Evolutionary conservation across 1,139 yeast genomes (phyloP).

Genomic region (Geotrichum histeridarum): DNA sequence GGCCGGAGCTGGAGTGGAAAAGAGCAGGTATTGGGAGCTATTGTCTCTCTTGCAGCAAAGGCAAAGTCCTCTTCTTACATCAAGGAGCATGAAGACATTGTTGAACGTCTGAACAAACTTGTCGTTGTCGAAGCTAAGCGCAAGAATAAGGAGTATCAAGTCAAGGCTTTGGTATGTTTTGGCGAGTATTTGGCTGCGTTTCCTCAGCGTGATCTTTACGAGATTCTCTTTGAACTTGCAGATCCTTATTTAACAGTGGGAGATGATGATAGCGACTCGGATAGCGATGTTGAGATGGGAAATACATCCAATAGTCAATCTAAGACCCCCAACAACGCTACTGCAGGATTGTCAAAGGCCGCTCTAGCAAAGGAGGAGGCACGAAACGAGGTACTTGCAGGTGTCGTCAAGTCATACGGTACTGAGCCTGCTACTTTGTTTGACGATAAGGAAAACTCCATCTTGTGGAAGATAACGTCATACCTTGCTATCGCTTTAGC

Average conservation of each 20-base stretch:
- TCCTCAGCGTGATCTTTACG: conserved; percentile 37
- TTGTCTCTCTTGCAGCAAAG: conserved; percentile 55
- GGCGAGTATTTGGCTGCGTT: conserved; percentile 29
- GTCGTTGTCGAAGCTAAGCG: conserved; percentile 61
- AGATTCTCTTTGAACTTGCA: conserved; percentile 34
- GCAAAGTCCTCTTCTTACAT: conserved; percentile 21
- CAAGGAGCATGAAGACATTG: conserved; percentile 31
- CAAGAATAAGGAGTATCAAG: conserved; percentile 61
- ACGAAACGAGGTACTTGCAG: conserved; percentile 35
- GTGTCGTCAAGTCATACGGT: conserved; percentile 26
- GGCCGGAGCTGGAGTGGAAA: conserved; percentile 92
- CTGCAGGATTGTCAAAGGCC: conserved; percentile 19
- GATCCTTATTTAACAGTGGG: conserved; percentile 28
- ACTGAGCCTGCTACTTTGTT: not conserved
- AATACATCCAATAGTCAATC: not conserved
- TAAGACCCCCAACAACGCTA: not conserved
- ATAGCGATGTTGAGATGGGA: conserved; percentile 30
- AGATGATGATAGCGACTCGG: conserved; percentile 28
- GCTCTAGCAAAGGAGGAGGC: conserved; percentile 39
- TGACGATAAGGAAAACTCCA: not conserved
- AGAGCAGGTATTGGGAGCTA: conserved; percentile 65
- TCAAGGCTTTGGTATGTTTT: conserved; percentile 29
- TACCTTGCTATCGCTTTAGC: conserved; percentile 4
- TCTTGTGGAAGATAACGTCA: conserved; percentile 8
- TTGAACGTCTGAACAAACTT: conserved; percentile 41